These are phyloP conservation scores for Spatholobus suberectus DNA, from an alignment of 306 rosid species.

Conservation along the genomic window DNA sequence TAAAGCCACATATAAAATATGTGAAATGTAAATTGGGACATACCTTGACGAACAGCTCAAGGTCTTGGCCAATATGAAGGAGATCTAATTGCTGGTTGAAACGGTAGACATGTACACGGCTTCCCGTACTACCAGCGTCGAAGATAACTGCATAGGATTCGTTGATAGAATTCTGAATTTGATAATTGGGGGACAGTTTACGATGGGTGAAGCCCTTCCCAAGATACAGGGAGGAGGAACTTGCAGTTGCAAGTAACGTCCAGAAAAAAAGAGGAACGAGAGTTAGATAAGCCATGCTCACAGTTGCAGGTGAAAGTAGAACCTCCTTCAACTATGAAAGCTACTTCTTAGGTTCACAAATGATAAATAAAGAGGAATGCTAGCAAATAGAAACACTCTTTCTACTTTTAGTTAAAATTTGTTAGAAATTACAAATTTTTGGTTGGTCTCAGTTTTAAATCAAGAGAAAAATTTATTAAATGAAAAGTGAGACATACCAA, in stretches of 20 bases:
- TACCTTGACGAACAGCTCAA: slow-evolving; percentile 64
- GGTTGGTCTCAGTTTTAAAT: too few species aligned
- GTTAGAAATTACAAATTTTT: too few species aligned
- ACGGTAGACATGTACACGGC: slow-evolving; percentile 74
- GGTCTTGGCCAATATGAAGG: slow-evolving; percentile 63
- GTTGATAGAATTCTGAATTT: background rate
- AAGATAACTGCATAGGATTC: slow-evolving; percentile 61
- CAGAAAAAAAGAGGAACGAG: background rate
- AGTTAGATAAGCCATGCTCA: background rate
- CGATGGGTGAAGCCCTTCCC: background rate
- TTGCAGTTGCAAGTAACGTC: background rate
- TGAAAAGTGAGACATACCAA: too few species aligned
- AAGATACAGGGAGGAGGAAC: background rate
- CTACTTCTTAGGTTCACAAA: too few species aligned
- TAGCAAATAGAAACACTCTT: too few species aligned
- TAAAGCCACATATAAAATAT: too few species aligned
- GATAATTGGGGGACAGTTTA: background rate
- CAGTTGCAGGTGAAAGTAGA: too few species aligned
- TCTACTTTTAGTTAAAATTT: too few species aligned
- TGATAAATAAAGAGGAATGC: too few species aligned
- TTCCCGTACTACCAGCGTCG: slow-evolving; percentile 88
- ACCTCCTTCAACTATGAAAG: too few species aligned
- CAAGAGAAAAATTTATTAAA: too few species aligned
- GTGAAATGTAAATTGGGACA: too few species aligned
- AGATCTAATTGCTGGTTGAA: slow-evolving; percentile 65